phyloP scores from a whole-genome alignment of 106 monocot species.

The Dendrobium officinale region DNA sequence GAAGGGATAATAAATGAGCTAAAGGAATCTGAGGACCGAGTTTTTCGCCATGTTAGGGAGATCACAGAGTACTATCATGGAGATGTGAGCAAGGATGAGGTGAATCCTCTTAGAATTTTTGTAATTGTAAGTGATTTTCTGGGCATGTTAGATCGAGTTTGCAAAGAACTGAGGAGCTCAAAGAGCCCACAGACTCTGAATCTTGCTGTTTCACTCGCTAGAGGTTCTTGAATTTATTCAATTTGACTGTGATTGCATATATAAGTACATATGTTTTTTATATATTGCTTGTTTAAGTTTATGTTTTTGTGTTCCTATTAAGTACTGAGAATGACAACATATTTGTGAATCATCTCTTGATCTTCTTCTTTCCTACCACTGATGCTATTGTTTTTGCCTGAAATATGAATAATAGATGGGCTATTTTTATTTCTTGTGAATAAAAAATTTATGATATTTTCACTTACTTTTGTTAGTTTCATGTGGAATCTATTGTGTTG shows the following conservation, averaged over 20 bases:
- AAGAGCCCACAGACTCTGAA: conserved; percentile 7
- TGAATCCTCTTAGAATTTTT: conserved; percentile 60
- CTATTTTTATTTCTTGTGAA: no score
- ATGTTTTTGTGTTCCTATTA: not conserved
- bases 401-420: no score
- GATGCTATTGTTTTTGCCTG: not conserved
- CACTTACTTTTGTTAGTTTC: no score
- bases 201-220: not conserved
- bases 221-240: conserved; percentile 4
- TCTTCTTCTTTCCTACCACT: not conserved
- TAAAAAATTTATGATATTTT: no score
- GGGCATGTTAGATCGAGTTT: conserved; percentile 55
- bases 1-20: conserved; percentile 36
- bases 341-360: not conserved
- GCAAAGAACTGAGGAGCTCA: conserved; percentile 38
- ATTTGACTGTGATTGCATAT: not conserved
- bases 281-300: not conserved
- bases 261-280: not conserved
- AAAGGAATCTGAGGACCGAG: conserved; percentile 38
- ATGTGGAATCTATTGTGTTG: no score
- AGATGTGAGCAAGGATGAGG: conserved; percentile 62
- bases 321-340: not conserved
- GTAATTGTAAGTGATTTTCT: conserved; percentile 74
- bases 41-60: conserved; percentile 51
- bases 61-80: conserved; percentile 88